These are phyloP conservation scores for Solanum etuberosum DNA, from an alignment of 257 asterid genomes.

Conservation along the genomic window DNA sequence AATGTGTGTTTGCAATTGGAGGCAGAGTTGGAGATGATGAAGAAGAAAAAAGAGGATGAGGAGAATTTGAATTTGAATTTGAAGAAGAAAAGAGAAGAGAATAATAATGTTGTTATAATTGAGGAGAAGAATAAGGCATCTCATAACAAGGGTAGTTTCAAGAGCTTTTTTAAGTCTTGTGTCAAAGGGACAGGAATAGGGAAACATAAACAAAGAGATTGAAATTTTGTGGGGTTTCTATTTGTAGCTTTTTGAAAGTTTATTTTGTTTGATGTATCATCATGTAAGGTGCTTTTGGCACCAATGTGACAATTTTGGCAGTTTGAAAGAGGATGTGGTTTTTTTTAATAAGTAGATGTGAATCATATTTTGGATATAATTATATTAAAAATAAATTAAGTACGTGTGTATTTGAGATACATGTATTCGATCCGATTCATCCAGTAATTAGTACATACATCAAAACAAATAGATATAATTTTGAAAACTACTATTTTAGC, in stretches of 20 bases:
- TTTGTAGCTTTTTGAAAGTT: neutral
- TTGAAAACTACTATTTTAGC: too few species aligned
- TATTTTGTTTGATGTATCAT: neutral
- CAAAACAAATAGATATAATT: too few species aligned
- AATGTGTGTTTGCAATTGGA: slow-evolving; percentile 46
- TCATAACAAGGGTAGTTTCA: slow-evolving; percentile 24
- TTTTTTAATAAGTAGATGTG: too few species aligned
- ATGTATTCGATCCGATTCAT: too few species aligned
- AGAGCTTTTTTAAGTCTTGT: slow-evolving; percentile 36
- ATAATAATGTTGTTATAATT: neutral
- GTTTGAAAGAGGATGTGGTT: too few species aligned
- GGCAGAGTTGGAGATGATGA: slow-evolving; percentile 23
- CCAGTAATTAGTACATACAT: too few species aligned
- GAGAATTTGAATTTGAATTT: neutral
- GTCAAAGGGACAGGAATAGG: slow-evolving; percentile 2
- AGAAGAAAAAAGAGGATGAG: slow-evolving; percentile 10
- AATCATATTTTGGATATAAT: too few species aligned
- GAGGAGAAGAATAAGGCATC: slow-evolving; percentile 7
- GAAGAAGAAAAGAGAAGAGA: slow-evolving; percentile 13
- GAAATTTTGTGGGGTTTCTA: too few species aligned
- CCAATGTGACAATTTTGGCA: neutral
- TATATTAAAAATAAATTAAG: too few species aligned
- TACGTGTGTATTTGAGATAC: too few species aligned
- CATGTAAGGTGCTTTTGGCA: neutral
- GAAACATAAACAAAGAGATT: slow-evolving; percentile 1